A percentile compares a stretch with the other conserved stretches of the same genome.
phyloP scores from a whole-genome alignment of 768 basidiomycete species.

The Clitopilus passeckerianus region DNA sequence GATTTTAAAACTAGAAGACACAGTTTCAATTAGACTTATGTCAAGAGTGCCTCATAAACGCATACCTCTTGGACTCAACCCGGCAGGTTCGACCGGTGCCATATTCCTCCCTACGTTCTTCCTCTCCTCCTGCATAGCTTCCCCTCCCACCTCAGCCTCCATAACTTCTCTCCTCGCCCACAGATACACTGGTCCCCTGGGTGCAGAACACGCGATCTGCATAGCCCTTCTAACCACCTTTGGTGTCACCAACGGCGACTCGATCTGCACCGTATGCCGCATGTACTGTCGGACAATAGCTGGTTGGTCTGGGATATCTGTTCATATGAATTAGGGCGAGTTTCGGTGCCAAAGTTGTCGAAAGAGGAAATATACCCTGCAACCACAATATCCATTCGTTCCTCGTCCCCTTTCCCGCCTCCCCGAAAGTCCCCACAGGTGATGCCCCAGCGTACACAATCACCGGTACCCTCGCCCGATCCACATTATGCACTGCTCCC shows the following conservation, averaged over 20 bases:
- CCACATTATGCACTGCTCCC: slow-evolving; percentile 70
- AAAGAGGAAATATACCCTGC: slow-evolving; percentile 41
- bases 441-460: slow-evolving; percentile 72
- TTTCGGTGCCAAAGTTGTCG: too few species aligned
- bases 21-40: neutral
- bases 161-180: slow-evolving; percentile 70
- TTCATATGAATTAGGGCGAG: neutral
- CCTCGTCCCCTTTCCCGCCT: slow-evolving; percentile 50
- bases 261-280: slow-evolving; percentile 58
- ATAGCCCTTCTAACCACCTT: slow-evolving; percentile 52
- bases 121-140: neutral
- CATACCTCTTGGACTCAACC: slow-evolving; percentile 35
- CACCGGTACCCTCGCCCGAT: slow-evolving; percentile 54
- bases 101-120: slow-evolving; percentile 24
- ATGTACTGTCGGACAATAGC: slow-evolving; percentile 73
- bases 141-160: slow-evolving; percentile 52
- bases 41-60: neutral
- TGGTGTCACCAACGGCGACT: slow-evolving; percentile 46
- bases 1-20: neutral
- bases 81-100: slow-evolving; percentile 37
- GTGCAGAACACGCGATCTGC: slow-evolving; percentile 67
- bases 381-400: slow-evolving; percentile 77
- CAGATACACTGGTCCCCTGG: slow-evolving; percentile 70
- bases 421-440: slow-evolving; percentile 50
- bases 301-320: slow-evolving; percentile 69